A percentile compares a stretch with the other conserved stretches of the same genome.
Conservation (phyloP, 352 stramenopile genomes). For the Thraustochytrium striatum region DNA sequence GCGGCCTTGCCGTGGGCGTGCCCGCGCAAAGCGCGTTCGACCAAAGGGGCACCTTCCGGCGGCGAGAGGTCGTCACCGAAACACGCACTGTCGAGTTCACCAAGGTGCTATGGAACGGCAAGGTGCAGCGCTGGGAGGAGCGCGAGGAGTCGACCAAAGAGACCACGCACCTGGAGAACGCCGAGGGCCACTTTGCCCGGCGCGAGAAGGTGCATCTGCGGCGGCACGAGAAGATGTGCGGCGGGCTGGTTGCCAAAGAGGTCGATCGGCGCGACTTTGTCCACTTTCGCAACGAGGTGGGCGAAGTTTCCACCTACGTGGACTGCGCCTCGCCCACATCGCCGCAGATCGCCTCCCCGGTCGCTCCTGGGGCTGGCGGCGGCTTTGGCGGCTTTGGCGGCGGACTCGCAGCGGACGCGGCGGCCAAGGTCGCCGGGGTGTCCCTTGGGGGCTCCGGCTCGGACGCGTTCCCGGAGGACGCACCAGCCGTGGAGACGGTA, state of each 20-base stretch:
- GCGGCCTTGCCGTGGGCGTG: constrained; percentile 22
- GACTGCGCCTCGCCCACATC: constrained; percentile 31
- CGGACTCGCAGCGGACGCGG: too few species aligned
- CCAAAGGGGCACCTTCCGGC: constrained; percentile 23
- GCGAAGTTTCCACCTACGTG: constrained; percentile 39
- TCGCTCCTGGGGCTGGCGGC: too few species aligned
- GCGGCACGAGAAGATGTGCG: not conserved
- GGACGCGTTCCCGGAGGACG: too few species aligned
- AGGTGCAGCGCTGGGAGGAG: constrained; percentile 45
- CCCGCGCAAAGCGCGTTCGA: constrained; percentile 29
- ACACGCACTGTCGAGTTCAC: constrained; percentile 41
- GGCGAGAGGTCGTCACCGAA: constrained; percentile 29
- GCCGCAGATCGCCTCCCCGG: constrained; percentile 29
- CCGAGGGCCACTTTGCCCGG: constrained; percentile 25
- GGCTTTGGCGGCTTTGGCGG: too few species aligned
- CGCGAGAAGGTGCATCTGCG: constrained; percentile 21
- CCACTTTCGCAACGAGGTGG: constrained; percentile 30
- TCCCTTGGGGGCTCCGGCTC: not conserved
- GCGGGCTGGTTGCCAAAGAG: not conserved
- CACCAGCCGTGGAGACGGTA: too few species aligned
- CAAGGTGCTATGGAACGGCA: constrained; percentile 41
- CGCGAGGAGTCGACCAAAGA: constrained; percentile 42
- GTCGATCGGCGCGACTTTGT: constrained; percentile 33
- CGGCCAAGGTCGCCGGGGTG: not conserved
- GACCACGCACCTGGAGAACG: constrained; percentile 31